Base-by-base conservation (phyloP, 2,329 filamentous ascomycete species). In the Aspergillus melleus region DNA sequence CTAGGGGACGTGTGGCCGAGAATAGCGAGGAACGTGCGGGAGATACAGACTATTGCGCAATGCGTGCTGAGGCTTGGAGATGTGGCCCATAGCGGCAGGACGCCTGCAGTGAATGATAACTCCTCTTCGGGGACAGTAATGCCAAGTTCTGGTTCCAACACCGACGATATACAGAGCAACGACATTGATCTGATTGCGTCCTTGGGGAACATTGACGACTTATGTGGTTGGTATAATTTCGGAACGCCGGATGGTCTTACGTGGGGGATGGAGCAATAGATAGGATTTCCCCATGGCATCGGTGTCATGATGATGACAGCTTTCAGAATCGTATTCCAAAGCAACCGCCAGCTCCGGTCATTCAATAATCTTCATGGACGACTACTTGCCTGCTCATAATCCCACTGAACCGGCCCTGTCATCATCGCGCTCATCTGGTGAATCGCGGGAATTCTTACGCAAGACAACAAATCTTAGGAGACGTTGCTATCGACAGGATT, bases 31-130 rank as follows among this genome's bases (percentile, higher is more conserved):
- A 78, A 76, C 59, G 70, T 80, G 0, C 58, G 66, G 14, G 77
- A 80, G 62, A 72, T 80, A 2, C 77, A 79, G 58, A 74, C 64
- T 0, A 77, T 80, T 52, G 76, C 76, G 4, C 71, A 70, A 6
- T 65, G 74, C 42, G 74, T 72, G 3, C 52, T 73, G 1, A 65
- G 65, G 1, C 12, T 69, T 57, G 62, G 55, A 5, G 42, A 51
- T 16, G 39, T 19, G 8, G 36, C 52, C 6, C 50, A 24, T 6
- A 22, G 19, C 6, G 39, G 30, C 12, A 49, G 19, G 26, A 54
- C 42, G 46, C 12, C 57, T 10, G 20, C 19, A 1, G 47, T 58
- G 12, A 52, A 42, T n/a, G 55, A 56, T 32, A 4, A 58, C n/a
- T 54, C 57, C n/a, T 32, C 50, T 26, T 32, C 60, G 36, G 49